Evolutionary conservation across 345 rosid genomes (phyloP).

Genomic region (Odontarrhena argentea): DNA sequence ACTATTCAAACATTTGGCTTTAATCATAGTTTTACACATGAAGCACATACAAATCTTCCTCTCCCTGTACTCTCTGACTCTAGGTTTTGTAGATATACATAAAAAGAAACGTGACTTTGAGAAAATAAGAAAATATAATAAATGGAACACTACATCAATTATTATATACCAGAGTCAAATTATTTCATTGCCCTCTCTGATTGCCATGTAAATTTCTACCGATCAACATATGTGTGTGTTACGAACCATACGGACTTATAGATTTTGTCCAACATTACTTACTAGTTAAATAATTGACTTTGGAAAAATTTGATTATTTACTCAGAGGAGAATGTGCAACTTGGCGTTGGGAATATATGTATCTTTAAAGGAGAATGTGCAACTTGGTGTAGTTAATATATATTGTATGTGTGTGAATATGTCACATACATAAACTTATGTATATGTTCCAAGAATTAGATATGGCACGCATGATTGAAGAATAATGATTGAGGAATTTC

Average conservation of each 20-base stretch:
- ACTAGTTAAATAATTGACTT: no score
- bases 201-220: constrained; percentile 9
- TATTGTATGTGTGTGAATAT: neutral
- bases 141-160: constrained; percentile 5
- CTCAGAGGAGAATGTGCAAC: no score
- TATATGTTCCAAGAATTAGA: constrained; percentile 23
- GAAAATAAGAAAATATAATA: neutral
- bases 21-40: constrained; percentile 41
- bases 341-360: no score
- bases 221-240: constrained; percentile 14
- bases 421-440: constrained; percentile 5
- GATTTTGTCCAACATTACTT: no score
- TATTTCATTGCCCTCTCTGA: constrained; percentile 6
- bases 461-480: constrained; percentile 39
- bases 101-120: constrained; percentile 6
- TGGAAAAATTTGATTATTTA: no score
- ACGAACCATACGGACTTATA: no score
- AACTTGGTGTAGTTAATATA: neutral
- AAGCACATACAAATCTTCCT: constrained; percentile 12
- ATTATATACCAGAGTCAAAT: constrained; percentile 5
- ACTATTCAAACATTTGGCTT: constrained; percentile 28
- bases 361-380: neutral
- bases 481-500: constrained; percentile 32
- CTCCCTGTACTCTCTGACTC: neutral
- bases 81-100: neutral